A percentile compares a stretch with the other conserved stretches of the same genome.
Conservation (phyloP, 2,329 filamentous ascomycete species). For the Claviceps sorghi region DNA sequence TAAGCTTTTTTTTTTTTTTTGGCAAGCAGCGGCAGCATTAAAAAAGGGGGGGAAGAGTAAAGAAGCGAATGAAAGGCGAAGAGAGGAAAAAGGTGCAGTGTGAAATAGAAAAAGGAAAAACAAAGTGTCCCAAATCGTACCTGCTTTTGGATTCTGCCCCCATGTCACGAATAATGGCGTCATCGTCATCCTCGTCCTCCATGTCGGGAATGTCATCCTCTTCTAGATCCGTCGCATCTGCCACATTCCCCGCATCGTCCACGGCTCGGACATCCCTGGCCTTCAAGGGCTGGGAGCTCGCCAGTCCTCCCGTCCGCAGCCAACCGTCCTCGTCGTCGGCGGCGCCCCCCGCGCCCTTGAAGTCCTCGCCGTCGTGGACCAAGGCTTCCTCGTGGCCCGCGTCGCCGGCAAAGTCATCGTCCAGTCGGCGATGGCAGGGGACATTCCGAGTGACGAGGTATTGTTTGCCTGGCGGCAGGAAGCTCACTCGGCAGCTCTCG, state of each 20-base stretch:
- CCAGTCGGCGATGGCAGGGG: slow-evolving; percentile 78
- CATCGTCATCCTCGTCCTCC: slow-evolving; percentile 95
- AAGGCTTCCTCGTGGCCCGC: slow-evolving; percentile 76
- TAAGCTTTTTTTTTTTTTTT: background rate
- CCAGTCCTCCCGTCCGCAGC: slow-evolving; percentile 73
- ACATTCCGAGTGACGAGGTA: slow-evolving; percentile 90
- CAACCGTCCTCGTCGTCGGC: slow-evolving; percentile 72
- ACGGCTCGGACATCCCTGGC: slow-evolving; percentile 73
- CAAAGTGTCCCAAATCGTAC: slow-evolving; percentile 16
- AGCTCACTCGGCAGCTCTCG: slow-evolving; percentile 60
- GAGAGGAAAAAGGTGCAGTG: background rate
- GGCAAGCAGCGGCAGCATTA: too few species aligned
- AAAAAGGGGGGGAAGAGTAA: background rate
- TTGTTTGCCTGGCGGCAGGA: slow-evolving; percentile 83
- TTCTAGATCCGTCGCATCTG: slow-evolving; percentile 53
- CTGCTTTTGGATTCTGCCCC: slow-evolving; percentile 31
- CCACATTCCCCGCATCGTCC: slow-evolving; percentile 77
- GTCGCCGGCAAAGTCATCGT: slow-evolving; percentile 84
- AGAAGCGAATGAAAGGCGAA: background rate
- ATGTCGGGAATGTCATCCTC: slow-evolving; percentile 90
- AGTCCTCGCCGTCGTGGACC: slow-evolving; percentile 63
- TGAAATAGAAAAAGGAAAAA: background rate
- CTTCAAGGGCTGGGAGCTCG: slow-evolving; percentile 60
- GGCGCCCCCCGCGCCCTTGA: slow-evolving; percentile 27
- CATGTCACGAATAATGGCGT: slow-evolving; percentile 82